A percentile compares a stretch with the other conserved stretches of the same genome.
Evolutionary conservation across 139 green algal genomes (phyloP).

Genomic region (Zygnema circumcarinatum): DNA sequence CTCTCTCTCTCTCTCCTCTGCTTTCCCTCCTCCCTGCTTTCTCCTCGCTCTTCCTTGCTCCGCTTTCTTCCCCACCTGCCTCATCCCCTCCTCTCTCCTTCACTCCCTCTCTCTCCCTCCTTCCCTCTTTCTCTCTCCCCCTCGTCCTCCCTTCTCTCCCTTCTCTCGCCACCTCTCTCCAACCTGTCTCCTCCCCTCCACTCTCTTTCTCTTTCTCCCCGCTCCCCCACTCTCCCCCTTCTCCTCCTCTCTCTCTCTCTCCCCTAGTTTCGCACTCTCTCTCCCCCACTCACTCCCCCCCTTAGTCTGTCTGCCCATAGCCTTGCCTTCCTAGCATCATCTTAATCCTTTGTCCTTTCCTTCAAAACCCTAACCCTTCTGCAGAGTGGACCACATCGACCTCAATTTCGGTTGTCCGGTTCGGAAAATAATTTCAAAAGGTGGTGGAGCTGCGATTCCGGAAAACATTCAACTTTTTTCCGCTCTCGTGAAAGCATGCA

Average conservation of each 20-base stretch:
- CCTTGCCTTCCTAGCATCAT: too few relatives aligned
- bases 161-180: conserved; percentile 14
- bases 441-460: conserved; percentile 66
- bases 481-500: conserved; percentile 61
- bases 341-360: too few relatives aligned
- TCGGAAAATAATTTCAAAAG: conserved; percentile 65
- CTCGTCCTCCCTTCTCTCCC: conserved; percentile 22
- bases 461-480: conserved; percentile 56
- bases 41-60: conserved; percentile 18
- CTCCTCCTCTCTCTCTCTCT: not conserved
- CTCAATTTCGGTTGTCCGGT: conserved; percentile 73
- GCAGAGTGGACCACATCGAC: conserved; percentile 68
- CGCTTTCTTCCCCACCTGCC: conserved; percentile 28
- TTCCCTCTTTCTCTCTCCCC: not conserved
- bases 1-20: conserved; percentile 18
- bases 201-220: not conserved
- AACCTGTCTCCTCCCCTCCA: not conserved
- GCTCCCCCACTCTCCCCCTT: not conserved
- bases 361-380: too few relatives aligned
- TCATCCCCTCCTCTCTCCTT: conserved; percentile 13
- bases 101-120: conserved; percentile 19
- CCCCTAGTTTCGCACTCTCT: not conserved
- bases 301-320: too few relatives aligned
- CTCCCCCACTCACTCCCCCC: not conserved
- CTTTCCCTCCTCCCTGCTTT: conserved; percentile 27